phyloP scores from a whole-genome alignment of 805 yeast genomes.

The Candida piceae region DNA sequence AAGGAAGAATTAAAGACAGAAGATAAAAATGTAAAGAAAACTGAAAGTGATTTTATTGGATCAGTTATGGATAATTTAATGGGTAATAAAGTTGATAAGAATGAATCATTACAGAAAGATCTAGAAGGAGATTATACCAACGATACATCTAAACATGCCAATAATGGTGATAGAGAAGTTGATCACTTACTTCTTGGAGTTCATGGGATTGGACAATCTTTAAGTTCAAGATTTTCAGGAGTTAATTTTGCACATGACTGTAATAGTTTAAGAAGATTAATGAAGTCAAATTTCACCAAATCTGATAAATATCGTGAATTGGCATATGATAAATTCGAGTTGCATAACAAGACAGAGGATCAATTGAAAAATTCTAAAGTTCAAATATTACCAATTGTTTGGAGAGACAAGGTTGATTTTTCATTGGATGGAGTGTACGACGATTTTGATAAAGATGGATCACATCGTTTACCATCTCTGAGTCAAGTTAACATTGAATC shows the following conservation, averaged over 20 bases:
- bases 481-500: slow-evolving; percentile 74
- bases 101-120: slow-evolving; percentile 38
- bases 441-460: slow-evolving; percentile 33
- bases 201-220: slow-evolving; percentile 91
- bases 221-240: slow-evolving; percentile 73
- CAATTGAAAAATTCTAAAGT: slow-evolving; percentile 45
- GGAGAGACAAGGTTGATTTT: slow-evolving; percentile 80
- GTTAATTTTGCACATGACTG: slow-evolving; percentile 86
- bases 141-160: slow-evolving; percentile 37
- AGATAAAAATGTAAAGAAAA: neutral
- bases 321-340: slow-evolving; percentile 29
- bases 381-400: slow-evolving; percentile 85
- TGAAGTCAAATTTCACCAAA: slow-evolving; percentile 43
- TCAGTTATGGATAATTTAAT: slow-evolving; percentile 8
- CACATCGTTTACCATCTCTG: slow-evolving; percentile 52
- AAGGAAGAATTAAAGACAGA: neutral
- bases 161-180: slow-evolving; percentile 36
- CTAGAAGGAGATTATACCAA: slow-evolving; percentile 47
- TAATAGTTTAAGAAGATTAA: slow-evolving; percentile 54
- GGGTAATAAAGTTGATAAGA: slow-evolving; percentile 11
- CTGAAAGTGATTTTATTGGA: slow-evolving; percentile 3
- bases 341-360: slow-evolving; percentile 16
- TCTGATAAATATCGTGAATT: slow-evolving; percentile 37
- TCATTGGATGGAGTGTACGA: slow-evolving; percentile 39
- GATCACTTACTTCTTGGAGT: slow-evolving; percentile 72